phyloP scores from a whole-genome alignment of 2,329 filamentous ascomycete genomes.

The Lecanoromycetidae sp. region DNA sequence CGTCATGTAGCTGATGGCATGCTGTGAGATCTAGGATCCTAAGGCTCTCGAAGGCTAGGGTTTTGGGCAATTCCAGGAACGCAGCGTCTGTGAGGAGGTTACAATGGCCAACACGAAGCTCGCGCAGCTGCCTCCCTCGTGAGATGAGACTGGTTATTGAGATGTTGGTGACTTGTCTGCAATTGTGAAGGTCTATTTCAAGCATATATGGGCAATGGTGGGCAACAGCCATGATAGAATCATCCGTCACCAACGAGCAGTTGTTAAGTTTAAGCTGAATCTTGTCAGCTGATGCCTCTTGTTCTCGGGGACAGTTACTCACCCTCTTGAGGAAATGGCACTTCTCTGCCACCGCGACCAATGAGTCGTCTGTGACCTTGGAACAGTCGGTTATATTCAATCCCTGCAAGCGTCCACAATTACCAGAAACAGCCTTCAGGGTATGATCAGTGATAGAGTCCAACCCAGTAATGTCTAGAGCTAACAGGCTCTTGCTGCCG shows the following conservation, averaged over 20 bases:
- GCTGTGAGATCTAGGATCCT: slow-evolving; percentile 90
- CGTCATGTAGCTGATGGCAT: slow-evolving; percentile 71
- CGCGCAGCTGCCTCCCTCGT: slow-evolving; percentile 71
- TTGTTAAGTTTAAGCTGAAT: slow-evolving; percentile 82
- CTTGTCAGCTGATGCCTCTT: slow-evolving; percentile 24
- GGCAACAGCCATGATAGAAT: slow-evolving; percentile 73
- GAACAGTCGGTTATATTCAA: slow-evolving; percentile 83
- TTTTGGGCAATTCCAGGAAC: slow-evolving; percentile 63
- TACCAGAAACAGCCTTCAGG: slow-evolving; percentile 62
- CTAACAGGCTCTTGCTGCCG: slow-evolving; percentile 69
- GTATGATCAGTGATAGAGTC: slow-evolving; percentile 70
- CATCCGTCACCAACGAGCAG: slow-evolving; percentile 71
- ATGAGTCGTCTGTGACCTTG: slow-evolving; percentile 72
- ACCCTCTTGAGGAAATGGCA: slow-evolving; percentile 82
- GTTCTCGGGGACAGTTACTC: slow-evolving; percentile 26
- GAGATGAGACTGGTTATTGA: slow-evolving; percentile 71
- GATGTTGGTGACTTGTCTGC: slow-evolving; percentile 65
- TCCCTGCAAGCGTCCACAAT: slow-evolving; percentile 78
- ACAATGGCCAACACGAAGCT: slow-evolving; percentile 78
- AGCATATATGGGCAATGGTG: slow-evolving; percentile 82
- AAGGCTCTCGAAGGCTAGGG: slow-evolving; percentile 67
- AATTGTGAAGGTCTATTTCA: slow-evolving; percentile 89
- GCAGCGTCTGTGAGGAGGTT: slow-evolving; percentile 74
- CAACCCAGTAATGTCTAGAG: slow-evolving; percentile 78
- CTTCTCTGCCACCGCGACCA: slow-evolving; percentile 65